Evolutionary conservation across 2,329 filamentous ascomycete genomes (phyloP).

Genomic region (Cytospora piceae): DNA sequence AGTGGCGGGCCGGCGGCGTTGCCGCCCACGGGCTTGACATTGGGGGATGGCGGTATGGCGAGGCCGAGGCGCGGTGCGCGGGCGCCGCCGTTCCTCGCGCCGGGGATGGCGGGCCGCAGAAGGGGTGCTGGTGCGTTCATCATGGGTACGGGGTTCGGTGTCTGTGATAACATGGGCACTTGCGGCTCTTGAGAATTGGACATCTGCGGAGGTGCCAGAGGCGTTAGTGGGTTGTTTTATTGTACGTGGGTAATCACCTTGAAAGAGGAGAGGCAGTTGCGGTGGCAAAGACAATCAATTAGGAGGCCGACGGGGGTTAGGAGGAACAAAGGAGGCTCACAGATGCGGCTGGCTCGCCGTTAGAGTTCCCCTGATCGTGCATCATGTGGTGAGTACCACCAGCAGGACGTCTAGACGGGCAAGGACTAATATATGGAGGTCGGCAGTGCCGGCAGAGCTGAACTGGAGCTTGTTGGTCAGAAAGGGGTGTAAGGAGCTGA

Average conservation of each 20-base stretch:
- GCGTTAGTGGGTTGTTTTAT: conserved; percentile 11
- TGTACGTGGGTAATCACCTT: background rate
- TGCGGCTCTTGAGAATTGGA: conserved; percentile 21
- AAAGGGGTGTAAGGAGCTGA: conserved; percentile 16
- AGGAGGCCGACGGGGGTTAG: background rate
- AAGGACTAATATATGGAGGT: conserved; percentile 13
- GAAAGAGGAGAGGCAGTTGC: background rate
- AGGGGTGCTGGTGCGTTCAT: conserved; percentile 77
- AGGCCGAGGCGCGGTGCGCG: conserved; percentile 80
- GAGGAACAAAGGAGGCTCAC: conserved; percentile 23
- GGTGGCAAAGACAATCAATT: background rate
- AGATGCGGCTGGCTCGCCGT: conserved; percentile 27
- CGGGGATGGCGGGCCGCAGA: conserved; percentile 80
- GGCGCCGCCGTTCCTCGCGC: conserved; percentile 63
- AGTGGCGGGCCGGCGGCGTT: conserved; percentile 35
- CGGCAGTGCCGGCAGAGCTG: conserved; percentile 10
- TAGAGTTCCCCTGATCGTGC: conserved; percentile 32
- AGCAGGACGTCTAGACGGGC: conserved; percentile 14
- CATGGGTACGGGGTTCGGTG: conserved; percentile 50
- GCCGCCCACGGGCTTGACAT: conserved; percentile 71
- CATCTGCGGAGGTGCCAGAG: conserved; percentile 14
- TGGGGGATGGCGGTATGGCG: conserved; percentile 87
- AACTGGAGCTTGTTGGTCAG: background rate
- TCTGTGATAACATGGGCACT: conserved; percentile 33
- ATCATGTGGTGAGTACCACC: conserved; percentile 29